phyloP scores from a whole-genome alignment of 176 grass and related monocot genomes.

The Triticum aestivum region DNA sequence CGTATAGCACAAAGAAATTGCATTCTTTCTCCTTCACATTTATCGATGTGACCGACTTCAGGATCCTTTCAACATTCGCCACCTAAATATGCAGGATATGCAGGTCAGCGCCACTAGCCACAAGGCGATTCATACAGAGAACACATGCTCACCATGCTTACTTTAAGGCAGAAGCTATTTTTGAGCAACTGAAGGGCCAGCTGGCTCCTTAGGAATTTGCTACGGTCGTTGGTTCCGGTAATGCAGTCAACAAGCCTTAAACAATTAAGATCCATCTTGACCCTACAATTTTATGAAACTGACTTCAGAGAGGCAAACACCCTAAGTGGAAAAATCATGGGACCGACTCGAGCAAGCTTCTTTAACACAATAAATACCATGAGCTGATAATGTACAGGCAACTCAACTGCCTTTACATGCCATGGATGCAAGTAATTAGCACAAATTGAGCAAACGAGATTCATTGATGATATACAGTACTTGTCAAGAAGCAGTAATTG shows the following conservation, averaged over 20 bases:
- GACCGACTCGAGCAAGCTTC: neutral
- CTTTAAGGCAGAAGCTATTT: slow-evolving; percentile 62
- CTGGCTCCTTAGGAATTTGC: slow-evolving; percentile 71
- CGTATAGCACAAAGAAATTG: slow-evolving; percentile 59
- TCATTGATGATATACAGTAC: neutral
- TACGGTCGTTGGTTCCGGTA: slow-evolving; percentile 43
- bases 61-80: slow-evolving; percentile 50
- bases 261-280: slow-evolving; percentile 76
- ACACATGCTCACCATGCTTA: slow-evolving; percentile 19
- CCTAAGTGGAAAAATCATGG: neutral
- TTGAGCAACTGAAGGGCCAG: slow-evolving; percentile 78
- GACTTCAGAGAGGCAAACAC: slow-evolving; percentile 20
- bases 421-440: neutral
- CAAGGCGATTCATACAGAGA: slow-evolving; percentile 15
- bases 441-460: neutral
- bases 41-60: slow-evolving; percentile 54
- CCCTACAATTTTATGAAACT: slow-evolving; percentile 45
- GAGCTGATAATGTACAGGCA: neutral
- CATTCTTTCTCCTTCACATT: slow-evolving; percentile 77
- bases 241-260: slow-evolving; percentile 77
- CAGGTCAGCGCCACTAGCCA: slow-evolving; percentile 15
- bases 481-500: slow-evolving; percentile 1
- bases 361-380: slow-evolving; percentile 11
- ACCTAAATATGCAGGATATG: slow-evolving; percentile 35
- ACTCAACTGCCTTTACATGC: neutral